phyloP scores from a whole-genome alignment of 371 early-diverging fungal genomes.

The Rhizopus arrhizus region DNA sequence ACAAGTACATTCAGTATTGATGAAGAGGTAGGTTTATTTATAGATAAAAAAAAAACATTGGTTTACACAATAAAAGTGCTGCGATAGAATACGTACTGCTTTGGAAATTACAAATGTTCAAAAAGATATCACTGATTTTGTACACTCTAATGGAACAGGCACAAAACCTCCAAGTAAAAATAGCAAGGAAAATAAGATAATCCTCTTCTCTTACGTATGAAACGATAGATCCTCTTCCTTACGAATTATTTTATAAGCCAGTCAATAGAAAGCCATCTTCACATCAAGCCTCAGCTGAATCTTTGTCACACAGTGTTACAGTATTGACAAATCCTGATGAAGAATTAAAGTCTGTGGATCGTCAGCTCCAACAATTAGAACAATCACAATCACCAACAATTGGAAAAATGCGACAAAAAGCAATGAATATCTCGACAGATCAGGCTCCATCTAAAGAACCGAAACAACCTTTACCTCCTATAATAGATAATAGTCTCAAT shows the following conservation, averaged over 20 bases:
- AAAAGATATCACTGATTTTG: slow-evolving; percentile 40
- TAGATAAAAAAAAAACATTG: slow-evolving; percentile 1
- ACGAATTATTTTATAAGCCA: slow-evolving; percentile 10
- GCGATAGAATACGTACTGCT: slow-evolving; percentile 45
- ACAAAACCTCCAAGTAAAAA: slow-evolving; percentile 33
- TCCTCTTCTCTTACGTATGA: not conserved
- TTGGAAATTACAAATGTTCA: slow-evolving; percentile 43
- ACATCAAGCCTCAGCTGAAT: not conserved
- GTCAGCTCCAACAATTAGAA: slow-evolving; percentile 30
- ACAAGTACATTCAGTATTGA: slow-evolving; percentile 46
- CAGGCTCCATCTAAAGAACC: too few relatives aligned
- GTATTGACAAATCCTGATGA: slow-evolving; percentile 39
- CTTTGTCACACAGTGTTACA: slow-evolving; percentile 8
- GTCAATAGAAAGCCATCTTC: not conserved
- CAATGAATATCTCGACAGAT: too few relatives aligned
- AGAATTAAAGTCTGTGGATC: slow-evolving; percentile 38
- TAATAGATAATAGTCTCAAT: too few relatives aligned
- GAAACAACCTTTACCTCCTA: too few relatives aligned
- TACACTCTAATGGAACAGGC: slow-evolving; percentile 39
- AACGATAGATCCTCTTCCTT: slow-evolving; percentile 6
- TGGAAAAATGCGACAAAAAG: not conserved
- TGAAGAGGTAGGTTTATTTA: slow-evolving; percentile 38
- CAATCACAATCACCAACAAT: slow-evolving; percentile 2
- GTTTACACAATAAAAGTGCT: slow-evolving; percentile 26
- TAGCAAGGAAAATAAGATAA: not conserved